Percentiles rank a stretch among this genome's conserved stretches.
These are phyloP conservation scores for Psilocybe tampanensis DNA, from an alignment of 768 basidiomycete species.

Conservation along the genomic window DNA sequence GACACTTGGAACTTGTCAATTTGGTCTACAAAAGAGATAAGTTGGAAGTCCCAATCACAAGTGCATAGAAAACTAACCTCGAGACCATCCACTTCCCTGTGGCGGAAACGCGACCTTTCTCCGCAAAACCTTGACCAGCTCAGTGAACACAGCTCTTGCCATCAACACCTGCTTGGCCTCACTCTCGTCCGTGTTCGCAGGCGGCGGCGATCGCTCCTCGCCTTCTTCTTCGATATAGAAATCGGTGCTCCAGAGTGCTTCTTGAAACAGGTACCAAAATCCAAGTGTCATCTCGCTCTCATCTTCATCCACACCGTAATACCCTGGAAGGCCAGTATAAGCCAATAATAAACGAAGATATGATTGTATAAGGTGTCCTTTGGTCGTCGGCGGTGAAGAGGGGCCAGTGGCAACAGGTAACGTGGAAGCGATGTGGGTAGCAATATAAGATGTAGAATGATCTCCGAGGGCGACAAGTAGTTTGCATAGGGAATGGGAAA, in stretches of 20 bases:
- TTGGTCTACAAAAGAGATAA: constrained; percentile 56
- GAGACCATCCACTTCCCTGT: constrained; percentile 56
- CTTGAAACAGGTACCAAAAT: constrained; percentile 92
- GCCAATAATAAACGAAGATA: constrained; percentile 73
- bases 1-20: constrained; percentile 79
- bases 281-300: constrained; percentile 85
- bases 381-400: constrained; percentile 33
- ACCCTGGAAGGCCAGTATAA: constrained; percentile 73
- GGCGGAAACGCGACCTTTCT: constrained; percentile 79
- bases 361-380: constrained; percentile 60
- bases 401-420: constrained; percentile 33
- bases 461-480: constrained; percentile 82
- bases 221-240: constrained; percentile 45
- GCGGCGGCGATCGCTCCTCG: constrained; percentile 28
- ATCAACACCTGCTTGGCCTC: constrained; percentile 46
- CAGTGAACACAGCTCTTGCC: constrained; percentile 77
- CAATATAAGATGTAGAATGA: constrained; percentile 81
- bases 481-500: constrained; percentile 77
- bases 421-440: constrained; percentile 61
- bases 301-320: constrained; percentile 83
- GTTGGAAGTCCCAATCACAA: constrained; percentile 10
- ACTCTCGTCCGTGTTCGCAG: constrained; percentile 22
- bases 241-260: constrained; percentile 76
- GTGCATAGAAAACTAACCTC: constrained; percentile 50
- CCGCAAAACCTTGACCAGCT: constrained; percentile 71